Percentiles rank a stretch among this genome's conserved stretches.
phyloP scores from a whole-genome alignment of 2,329 filamentous ascomycete genomes.

The Colletotrichum australisinense region DNA sequence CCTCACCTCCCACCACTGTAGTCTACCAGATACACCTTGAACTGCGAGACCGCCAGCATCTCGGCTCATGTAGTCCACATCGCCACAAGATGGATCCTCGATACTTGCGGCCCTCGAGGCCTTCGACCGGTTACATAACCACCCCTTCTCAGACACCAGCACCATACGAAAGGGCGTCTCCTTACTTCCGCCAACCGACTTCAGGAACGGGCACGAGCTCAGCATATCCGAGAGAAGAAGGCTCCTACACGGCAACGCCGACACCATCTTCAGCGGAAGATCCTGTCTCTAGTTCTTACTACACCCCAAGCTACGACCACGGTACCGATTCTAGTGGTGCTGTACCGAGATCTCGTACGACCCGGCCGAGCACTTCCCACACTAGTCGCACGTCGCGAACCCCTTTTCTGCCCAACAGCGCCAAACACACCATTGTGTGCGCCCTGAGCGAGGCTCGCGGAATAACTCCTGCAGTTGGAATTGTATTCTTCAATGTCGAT shows the following conservation, averaged over 20 bases:
- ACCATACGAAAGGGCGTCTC: neutral
- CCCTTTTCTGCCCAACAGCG: slow-evolving; percentile 56
- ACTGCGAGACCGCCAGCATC: neutral
- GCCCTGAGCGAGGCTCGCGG: slow-evolving; percentile 90
- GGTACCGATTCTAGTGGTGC: neutral
- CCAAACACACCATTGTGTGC: slow-evolving; percentile 82
- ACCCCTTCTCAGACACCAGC: neutral
- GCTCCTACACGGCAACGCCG: neutral
- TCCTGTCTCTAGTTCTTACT: neutral
- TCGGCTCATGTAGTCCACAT: neutral
- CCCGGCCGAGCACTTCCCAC: slow-evolving; percentile 51
- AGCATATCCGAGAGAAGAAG: neutral
- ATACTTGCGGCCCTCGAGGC: neutral
- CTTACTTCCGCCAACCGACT: slow-evolving; percentile 35
- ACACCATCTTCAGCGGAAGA: neutral
- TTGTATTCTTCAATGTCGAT: slow-evolving; percentile 88
- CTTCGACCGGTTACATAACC: neutral
- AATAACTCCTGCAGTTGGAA: slow-evolving; percentile 83
- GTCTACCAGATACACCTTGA: too few species aligned
- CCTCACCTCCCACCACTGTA: neutral
- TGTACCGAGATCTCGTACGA: neutral
- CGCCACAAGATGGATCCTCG: neutral
- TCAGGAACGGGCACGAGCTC: slow-evolving; percentile 27
- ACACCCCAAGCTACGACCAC: slow-evolving; percentile 12
- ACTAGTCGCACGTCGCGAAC: slow-evolving; percentile 57